Percentiles rank a stretch among this genome's conserved stretches.
phyloP scores from a whole-genome alignment of 306 rosid species.

The Geum urbanum region DNA sequence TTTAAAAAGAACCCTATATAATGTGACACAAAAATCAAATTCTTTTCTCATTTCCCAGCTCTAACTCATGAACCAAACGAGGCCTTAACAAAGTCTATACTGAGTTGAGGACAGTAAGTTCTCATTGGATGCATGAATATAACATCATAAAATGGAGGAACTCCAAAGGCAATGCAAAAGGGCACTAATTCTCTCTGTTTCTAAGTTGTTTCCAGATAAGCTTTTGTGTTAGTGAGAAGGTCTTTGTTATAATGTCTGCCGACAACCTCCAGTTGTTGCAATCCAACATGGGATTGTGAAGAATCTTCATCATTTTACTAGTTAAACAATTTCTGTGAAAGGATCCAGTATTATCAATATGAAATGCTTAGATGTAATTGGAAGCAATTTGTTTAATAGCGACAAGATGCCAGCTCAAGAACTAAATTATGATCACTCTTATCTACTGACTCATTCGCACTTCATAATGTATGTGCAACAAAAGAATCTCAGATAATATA shows the following conservation, averaged over 20 bases:
- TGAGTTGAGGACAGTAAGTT: slow-evolving; percentile 11
- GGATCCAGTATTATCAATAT: slow-evolving; percentile 27
- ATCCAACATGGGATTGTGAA: slow-evolving; percentile 33
- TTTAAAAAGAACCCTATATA: not conserved
- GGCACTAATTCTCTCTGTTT: not conserved
- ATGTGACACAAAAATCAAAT: not conserved
- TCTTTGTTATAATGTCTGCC: slow-evolving; percentile 32
- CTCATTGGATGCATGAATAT: slow-evolving; percentile 30
- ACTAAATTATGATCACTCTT: not conserved
- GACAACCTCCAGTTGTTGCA: slow-evolving; percentile 40
- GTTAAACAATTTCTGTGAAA: slow-evolving; percentile 21
- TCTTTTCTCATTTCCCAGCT: not conserved
- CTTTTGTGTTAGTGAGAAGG: not conserved
- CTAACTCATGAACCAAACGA: not conserved
- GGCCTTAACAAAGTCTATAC: not conserved
- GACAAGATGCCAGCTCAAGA: slow-evolving; percentile 5
- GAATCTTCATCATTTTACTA: slow-evolving; percentile 48
- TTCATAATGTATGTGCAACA: not conserved
- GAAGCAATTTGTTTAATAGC: slow-evolving; percentile 7
- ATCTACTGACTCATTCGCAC: not conserved
- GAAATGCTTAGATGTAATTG: slow-evolving; percentile 11
- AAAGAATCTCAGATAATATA: not conserved
- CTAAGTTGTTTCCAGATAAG: slow-evolving; percentile 14
- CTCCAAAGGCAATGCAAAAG: not conserved
- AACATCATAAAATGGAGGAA: not conserved